These are phyloP conservation scores for Sclerotinia sclerotiorum DNA, from an alignment of 2,329 filamentous ascomycete species.

Conservation along the genomic window DNA sequence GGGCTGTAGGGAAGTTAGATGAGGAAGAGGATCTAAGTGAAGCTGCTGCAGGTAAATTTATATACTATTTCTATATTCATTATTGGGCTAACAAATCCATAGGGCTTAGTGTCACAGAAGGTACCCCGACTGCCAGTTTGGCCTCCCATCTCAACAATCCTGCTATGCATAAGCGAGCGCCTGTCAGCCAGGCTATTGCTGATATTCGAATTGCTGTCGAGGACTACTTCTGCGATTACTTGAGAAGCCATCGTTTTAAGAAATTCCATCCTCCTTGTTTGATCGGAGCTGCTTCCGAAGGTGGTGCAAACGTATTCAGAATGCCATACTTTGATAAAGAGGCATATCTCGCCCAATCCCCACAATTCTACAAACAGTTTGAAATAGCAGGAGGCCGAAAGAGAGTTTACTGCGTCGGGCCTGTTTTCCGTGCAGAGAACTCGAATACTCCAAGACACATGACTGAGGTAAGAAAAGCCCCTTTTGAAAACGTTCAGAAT, in stretches of 20 bases:
- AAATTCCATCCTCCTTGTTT: constrained; percentile 88
- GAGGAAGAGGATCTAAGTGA: constrained; percentile 58
- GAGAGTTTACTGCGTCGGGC: constrained; percentile 75
- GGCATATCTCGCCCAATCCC: constrained; percentile 77
- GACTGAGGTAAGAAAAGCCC: constrained; percentile 59
- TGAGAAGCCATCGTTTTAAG: constrained; percentile 71
- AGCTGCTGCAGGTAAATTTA: constrained; percentile 43
- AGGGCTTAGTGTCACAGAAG: constrained; percentile 47
- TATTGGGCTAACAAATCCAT: constrained; percentile 30
- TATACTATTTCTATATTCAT: background rate
- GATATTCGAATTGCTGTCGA: constrained; percentile 47
- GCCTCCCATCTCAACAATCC: constrained; percentile 75
- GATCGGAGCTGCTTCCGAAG: constrained; percentile 86
- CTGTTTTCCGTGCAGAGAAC: constrained; percentile 84
- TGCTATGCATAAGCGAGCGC: constrained; percentile 86
- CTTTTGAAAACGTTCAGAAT: background rate
- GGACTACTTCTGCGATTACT: constrained; percentile 73
- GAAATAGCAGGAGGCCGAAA: constrained; percentile 78
- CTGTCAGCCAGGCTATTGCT: constrained; percentile 83
- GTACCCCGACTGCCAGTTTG: constrained; percentile 62
- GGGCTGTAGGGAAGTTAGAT: constrained; percentile 57
- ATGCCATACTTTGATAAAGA: constrained; percentile 85
- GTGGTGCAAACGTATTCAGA: constrained; percentile 87
- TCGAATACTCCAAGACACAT: constrained; percentile 81
- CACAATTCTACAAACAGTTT: constrained; percentile 86